Base-by-base conservation (phyloP, 1,139 yeast species). In the Meyerozyma guilliermondii region DNA sequence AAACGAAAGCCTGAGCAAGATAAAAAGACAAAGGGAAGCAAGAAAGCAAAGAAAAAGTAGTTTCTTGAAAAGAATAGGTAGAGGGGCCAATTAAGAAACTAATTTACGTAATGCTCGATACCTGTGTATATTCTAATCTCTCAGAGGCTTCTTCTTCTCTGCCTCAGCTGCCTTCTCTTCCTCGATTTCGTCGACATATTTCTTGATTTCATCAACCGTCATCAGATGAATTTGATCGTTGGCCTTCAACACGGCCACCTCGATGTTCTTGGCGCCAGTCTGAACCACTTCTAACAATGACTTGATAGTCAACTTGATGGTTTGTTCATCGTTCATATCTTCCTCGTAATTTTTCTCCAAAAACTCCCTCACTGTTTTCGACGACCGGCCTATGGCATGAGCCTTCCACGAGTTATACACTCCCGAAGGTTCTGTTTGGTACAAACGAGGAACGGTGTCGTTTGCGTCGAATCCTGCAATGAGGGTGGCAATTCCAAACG, bases 341-440 rank as follows among this genome's bases (percentile, higher is more conserved):
- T 83, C 89, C 55, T 76, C 78, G 66, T 87, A 91, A 58, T 88
- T 87, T 68, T 89, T 91, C 64, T 94, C 99, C 63, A 92, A 76
- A 55, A 91, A 87, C 63, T 94, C 98, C 54, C 95, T 83, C 28
- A 94, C 98, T 1, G 98, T 92, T 65, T 92, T 92, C 48, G 95
- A 80, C 46, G 95, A 87, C 60, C 96, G 82, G 44, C 99, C 99
- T 60, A 94, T 92, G 20, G 98, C 91, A 62, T 88, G 94, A 17
- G 98, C 98, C 64, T 91, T 88, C 98, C 98, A 92, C n/a, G 98
- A 96, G 43, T 95, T 88, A 62, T 85, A 92, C 51, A 92, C 94
- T 24, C 99, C 99, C 38, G 96, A 86, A 38, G 98, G 98, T 63
- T 92, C 99, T 16, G 98, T 92, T 66, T 87, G 95, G 66, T 84